Evolutionary conservation across 495 filamentous ascomycete species (phyloP).

Genomic region (Xylaria venustula): DNA sequence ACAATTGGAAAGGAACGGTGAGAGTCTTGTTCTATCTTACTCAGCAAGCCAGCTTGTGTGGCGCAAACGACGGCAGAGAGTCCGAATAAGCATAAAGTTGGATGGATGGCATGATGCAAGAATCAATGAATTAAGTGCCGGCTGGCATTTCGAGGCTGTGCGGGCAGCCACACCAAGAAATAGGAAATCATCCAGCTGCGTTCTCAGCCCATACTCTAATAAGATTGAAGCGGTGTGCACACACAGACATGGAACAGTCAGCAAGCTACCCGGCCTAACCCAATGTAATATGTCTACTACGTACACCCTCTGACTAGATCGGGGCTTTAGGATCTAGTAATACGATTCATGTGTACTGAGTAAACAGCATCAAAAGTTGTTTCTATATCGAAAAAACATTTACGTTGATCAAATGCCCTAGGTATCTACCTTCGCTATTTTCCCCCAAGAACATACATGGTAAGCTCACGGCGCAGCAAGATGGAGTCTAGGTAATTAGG

Average conservation of each 20-base stretch:
- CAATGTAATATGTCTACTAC: not conserved
- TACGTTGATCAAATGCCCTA: no score
- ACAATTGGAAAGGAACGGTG: not conserved
- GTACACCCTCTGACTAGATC: not conserved
- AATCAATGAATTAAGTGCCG: no score
- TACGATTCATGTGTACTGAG: no score
- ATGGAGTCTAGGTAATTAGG: no score
- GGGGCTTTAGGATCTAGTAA: not conserved
- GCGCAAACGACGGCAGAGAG: no score
- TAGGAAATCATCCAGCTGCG: not conserved
- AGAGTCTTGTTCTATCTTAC: constrained; percentile 3
- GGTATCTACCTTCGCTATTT: no score
- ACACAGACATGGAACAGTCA: constrained; percentile 1
- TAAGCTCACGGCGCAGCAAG: no score
- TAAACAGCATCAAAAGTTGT: no score
- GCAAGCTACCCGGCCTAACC: not conserved
- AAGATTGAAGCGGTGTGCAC: constrained; percentile 1
- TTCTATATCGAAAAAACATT: no score
- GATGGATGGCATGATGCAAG: not conserved
- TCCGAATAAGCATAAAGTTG: not conserved
- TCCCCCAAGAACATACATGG: no score
- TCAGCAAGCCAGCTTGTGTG: no score
- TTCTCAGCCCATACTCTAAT: not conserved
- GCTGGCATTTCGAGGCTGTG: constrained; percentile 14
- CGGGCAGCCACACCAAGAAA: not conserved